Base-by-base conservation (phyloP, 2,329 filamentous ascomycete genomes). In the Phialemonium atrogriseum region DNA sequence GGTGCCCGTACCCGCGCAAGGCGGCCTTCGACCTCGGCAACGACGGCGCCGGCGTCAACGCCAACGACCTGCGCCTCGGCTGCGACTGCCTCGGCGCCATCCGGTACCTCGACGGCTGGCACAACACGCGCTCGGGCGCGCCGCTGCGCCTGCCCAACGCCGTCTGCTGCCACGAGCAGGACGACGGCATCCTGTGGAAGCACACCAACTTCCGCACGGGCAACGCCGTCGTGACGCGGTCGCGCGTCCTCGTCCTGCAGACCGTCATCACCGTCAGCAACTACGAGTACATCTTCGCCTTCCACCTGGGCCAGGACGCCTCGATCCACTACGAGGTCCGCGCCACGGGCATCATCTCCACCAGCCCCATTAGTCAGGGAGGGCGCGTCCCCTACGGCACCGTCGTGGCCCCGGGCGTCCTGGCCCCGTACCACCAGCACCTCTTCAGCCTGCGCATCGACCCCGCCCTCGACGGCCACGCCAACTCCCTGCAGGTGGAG, bases 1-100 rank as follows among this genome's bases (percentile, higher is more conserved):
- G 80, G 2, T 58, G 66, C 1, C 79, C 78, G 0, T 83, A 73
- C 48, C 75, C 79, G 32, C 68, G 78, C 24, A 84, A 85, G 50
- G 73, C 78, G 32, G 80, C 79, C 1, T 84, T 85, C 44, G 80
- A 84, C 43, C 72, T 84, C 37, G 80, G 80, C 7, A 78, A 84
- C 36, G 75, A 70, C 8, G 80, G 80, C 5, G 72, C 75, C 15
- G 80, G 80, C 2, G 67, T 73, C 29, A 73, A 68, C 28, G 74
- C 77, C 11, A 85, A 85, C 51, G 81, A 81, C 39, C 64, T 86
- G 3, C 60, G 66, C 11, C 63, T 84, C 0, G 80, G 80, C 12
- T 84, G 80, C 34, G 80, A 84, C 47, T 80, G 80, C 42, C 64
- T 85, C 0, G 81, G 81, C 6, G 67, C 70, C 1, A 81, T 82